phyloP scores from a whole-genome alignment of 1,284 basidiomycete species.

The Apiotrichum porosum region DNA sequence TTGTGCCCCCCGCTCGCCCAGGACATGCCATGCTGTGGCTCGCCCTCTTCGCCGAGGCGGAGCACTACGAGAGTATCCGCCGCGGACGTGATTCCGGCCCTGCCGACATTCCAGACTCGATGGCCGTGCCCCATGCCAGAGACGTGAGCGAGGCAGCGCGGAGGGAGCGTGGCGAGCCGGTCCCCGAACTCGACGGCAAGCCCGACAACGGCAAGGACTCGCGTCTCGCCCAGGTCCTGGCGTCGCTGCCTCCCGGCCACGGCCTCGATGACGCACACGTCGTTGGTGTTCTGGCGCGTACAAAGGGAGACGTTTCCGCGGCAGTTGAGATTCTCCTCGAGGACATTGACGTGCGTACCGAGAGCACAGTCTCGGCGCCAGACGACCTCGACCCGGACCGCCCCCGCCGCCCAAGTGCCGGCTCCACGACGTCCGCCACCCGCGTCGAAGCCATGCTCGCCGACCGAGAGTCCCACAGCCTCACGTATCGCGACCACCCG shows the following conservation, averaged over 20 bases:
- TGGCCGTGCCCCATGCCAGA: constrained; percentile 34
- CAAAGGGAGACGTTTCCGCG: constrained; percentile 34
- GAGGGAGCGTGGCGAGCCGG: constrained; percentile 27
- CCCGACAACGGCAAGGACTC: constrained; percentile 2
- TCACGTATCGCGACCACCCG: constrained; percentile 8
- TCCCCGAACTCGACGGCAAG: constrained; percentile 12
- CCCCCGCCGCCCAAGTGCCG: neutral
- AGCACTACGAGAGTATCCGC: constrained; percentile 42
- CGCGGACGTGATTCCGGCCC: constrained; percentile 26
- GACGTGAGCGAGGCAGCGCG: constrained; percentile 36
- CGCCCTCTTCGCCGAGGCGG: constrained; percentile 41
- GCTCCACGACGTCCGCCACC: neutral
- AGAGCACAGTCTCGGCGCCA: neutral
- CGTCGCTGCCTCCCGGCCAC: constrained; percentile 32
- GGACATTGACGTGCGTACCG: constrained; percentile 17
- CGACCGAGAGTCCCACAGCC: neutral
- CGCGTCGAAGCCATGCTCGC: constrained; percentile 1
- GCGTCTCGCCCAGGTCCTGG: constrained; percentile 22
- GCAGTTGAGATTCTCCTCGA: constrained; percentile 41
- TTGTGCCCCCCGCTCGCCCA: constrained; percentile 20
- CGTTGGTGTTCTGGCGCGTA: constrained; percentile 24
- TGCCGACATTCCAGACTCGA: constrained; percentile 35
- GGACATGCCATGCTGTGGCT: constrained; percentile 42
- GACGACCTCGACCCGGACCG: neutral
- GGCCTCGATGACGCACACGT: constrained; percentile 19